These are phyloP conservation scores for Microthyrium microscopicum DNA, from an alignment of 2,329 filamentous ascomycete species.

Conservation along the genomic window DNA sequence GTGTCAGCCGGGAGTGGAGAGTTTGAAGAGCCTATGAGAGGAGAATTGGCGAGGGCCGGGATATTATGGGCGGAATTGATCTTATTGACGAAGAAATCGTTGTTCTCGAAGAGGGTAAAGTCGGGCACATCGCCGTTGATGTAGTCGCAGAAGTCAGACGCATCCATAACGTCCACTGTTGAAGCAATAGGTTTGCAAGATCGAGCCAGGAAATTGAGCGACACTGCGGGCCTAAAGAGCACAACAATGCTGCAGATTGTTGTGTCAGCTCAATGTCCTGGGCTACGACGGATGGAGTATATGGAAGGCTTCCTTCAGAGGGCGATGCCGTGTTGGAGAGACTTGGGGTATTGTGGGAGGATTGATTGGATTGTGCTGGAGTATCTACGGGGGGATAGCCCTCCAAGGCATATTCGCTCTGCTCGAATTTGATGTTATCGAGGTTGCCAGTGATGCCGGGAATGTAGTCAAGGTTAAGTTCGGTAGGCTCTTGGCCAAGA, in stretches of 20 bases:
- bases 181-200: conserved; percentile 1
- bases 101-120: conserved; percentile 23
- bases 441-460: neutral
- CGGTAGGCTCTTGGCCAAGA: conserved; percentile 18
- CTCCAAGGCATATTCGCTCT: conserved; percentile 5
- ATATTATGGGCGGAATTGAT: conserved; percentile 2
- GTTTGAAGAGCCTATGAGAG: too few relatives aligned
- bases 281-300: neutral
- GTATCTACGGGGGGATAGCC: conserved; percentile 9
- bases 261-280: conserved; percentile 80
- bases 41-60: too few relatives aligned
- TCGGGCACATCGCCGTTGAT: conserved; percentile 20
- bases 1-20: too few relatives aligned
- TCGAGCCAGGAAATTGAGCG: conserved; percentile 43
- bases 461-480: conserved; percentile 12
- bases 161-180: conserved; percentile 1
- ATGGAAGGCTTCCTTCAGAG: neutral
- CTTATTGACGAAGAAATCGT: conserved; percentile 18
- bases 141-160: conserved; percentile 7
- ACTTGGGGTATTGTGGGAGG: conserved; percentile 9
- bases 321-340: neutral
- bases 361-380: conserved; percentile 11
- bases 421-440: too few relatives aligned
- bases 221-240: conserved; percentile 99
- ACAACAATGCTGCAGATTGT: conserved; percentile 99